Conservation (phyloP, 2,329 filamentous ascomycete species). For the Paraphaeosphaeria sporulosa region DNA sequence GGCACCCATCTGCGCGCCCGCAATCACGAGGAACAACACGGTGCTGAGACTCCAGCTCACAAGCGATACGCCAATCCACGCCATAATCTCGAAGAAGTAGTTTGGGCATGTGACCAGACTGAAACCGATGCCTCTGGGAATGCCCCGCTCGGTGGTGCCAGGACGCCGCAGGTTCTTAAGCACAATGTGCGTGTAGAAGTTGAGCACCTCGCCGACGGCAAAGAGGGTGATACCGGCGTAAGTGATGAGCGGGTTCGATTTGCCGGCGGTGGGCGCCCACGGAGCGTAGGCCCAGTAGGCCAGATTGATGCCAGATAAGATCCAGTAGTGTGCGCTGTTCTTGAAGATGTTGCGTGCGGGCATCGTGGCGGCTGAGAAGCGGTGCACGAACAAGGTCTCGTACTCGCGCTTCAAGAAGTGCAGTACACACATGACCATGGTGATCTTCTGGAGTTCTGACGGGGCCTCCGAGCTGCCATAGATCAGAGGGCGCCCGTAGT, state of each 20-base stretch:
- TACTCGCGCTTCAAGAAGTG: conserved; percentile 97
- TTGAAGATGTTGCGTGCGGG: conserved; percentile 89
- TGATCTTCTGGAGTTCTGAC: conserved; percentile 75
- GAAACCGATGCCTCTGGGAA: conserved; percentile 87
- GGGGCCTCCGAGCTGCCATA: conserved; percentile 65
- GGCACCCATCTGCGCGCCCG: conserved; percentile 78
- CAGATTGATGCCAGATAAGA: conserved; percentile 78
- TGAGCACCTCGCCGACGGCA: conserved; percentile 78
- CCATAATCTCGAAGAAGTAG: conserved; percentile 90
- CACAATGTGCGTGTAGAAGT: conserved; percentile 80
- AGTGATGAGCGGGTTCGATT: conserved; percentile 53
- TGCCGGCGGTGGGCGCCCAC: conserved; percentile 68
- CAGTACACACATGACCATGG: conserved; percentile 74
- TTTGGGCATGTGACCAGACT: conserved; percentile 91
- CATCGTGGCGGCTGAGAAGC: conserved; percentile 95
- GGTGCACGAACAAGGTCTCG: conserved; percentile 93
- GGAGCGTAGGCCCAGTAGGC: conserved; percentile 88
- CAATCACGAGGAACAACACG: conserved; percentile 76
- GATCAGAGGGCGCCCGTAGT: conserved; percentile 73
- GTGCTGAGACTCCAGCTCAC: conserved; percentile 82
- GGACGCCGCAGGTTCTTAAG: conserved; percentile 78
- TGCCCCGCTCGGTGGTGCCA: conserved; percentile 82
- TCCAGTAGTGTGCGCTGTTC: conserved; percentile 96
- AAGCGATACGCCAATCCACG: conserved; percentile 84
- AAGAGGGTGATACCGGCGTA: conserved; percentile 76